Conservation (phyloP, 202 grass and related monocot genomes). For the Cymbopogon flexuosus region DNA sequence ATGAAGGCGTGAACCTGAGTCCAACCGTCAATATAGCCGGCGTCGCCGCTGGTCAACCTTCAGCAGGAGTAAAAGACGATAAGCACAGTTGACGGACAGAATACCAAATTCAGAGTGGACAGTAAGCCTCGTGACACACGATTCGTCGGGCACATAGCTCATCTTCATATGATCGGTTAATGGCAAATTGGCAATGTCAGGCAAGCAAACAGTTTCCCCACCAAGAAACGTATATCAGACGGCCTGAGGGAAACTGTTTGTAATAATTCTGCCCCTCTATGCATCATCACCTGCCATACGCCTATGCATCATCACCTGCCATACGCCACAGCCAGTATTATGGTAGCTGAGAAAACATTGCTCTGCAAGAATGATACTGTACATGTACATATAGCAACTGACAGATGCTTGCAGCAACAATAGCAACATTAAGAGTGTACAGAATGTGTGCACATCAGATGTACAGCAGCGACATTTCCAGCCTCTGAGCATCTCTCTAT, state of each 20-base stretch:
- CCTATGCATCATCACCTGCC: background rate
- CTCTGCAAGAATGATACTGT: conserved; percentile 12
- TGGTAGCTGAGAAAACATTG: conserved; percentile 2
- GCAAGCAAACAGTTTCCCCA: background rate
- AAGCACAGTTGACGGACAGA: background rate
- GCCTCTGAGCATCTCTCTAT: conserved; percentile 34
- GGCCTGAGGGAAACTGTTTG: conserved; percentile 23
- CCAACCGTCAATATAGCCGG: background rate
- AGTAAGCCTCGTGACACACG: background rate
- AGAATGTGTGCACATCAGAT: conserved; percentile 39
- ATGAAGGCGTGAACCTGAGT: background rate
- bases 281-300: conserved; percentile 5
- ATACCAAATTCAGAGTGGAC: background rate
- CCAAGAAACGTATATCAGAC: background rate
- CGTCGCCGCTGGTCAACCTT: background rate
- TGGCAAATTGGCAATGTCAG: background rate
- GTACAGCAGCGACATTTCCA: conserved; percentile 31
- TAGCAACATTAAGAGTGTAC: conserved; percentile 42
- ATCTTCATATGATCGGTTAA: background rate
- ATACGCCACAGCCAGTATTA: background rate
- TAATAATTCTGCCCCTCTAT: conserved; percentile 18
- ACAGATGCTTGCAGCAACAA: conserved; percentile 35
- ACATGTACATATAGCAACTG: conserved; percentile 28
- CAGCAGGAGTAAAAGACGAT: background rate
- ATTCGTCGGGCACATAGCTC: background rate